Conservation (phyloP, 1,284 basidiomycete species). For the Ceratobasidium sp. region DNA sequence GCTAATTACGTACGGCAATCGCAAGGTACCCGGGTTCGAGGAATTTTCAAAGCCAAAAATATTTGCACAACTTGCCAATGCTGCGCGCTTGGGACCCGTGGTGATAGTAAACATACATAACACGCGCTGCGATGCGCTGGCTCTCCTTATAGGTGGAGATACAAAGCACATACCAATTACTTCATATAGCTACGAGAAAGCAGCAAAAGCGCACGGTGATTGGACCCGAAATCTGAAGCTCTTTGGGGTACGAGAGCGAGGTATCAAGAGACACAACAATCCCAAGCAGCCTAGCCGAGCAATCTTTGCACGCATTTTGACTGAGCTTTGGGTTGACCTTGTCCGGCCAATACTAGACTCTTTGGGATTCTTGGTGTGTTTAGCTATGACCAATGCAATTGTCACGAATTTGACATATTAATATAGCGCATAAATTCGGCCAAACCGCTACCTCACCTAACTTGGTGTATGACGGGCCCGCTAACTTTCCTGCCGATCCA, state of each 20-base stretch:
- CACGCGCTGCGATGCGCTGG: background rate
- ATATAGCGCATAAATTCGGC: background rate
- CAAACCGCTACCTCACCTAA: constrained; percentile 1
- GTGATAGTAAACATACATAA: constrained; percentile 14
- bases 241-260: background rate
- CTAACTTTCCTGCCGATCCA: constrained; percentile 30
- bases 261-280: background rate
- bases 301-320: background rate
- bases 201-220: background rate
- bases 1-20: background rate
- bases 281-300: background rate
- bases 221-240: background rate
- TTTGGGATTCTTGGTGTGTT: background rate
- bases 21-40: constrained; percentile 1
- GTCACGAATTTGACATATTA: background rate
- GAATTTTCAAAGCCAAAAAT: background rate
- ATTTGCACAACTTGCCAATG: background rate
- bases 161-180: background rate
- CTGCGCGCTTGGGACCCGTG: background rate
- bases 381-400: background rate
- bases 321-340: constrained; percentile 3
- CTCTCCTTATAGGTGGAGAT: background rate
- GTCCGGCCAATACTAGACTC: constrained; percentile 9
- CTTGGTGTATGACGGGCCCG: constrained; percentile 26
- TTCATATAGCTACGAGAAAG: background rate